Evolutionary conservation across 2,329 filamentous ascomycete genomes (phyloP).

Genomic region (Arthrinium phaeospermum): DNA sequence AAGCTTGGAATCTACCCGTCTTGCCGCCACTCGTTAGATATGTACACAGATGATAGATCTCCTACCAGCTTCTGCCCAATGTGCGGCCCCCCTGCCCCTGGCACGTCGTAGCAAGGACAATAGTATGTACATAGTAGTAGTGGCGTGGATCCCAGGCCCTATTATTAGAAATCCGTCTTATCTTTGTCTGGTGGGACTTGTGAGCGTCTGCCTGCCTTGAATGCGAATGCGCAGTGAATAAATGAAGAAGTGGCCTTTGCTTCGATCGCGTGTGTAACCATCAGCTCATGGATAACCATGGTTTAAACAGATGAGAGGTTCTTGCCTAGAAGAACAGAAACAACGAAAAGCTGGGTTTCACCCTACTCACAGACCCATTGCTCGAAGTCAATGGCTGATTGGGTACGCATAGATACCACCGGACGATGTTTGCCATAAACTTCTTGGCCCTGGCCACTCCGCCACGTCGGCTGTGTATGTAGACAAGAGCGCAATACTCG

Average conservation of each 20-base stretch:
- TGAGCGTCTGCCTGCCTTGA: neutral
- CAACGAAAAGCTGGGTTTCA: neutral
- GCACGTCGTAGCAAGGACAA: neutral
- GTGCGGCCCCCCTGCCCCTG: neutral
- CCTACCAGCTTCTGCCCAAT: constrained; percentile 8
- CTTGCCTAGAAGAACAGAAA: neutral
- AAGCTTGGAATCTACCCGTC: constrained; percentile 10
- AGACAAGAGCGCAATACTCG: neutral
- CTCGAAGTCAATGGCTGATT: neutral
- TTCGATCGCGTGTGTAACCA: neutral
- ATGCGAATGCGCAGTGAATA: neutral
- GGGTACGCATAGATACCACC: neutral
- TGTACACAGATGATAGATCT: constrained; percentile 2
- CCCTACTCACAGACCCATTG: neutral
- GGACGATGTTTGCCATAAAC: neutral
- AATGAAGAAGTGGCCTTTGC: neutral
- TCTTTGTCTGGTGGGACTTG: neutral
- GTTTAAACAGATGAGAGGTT: neutral
- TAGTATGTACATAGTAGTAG: too few relatives aligned
- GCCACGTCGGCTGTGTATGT: neutral
- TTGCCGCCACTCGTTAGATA: neutral
- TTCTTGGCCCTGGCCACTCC: neutral
- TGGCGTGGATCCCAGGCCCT: constrained; percentile 2
- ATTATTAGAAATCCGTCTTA: constrained; percentile 3
- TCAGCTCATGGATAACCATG: neutral